Evolutionary conservation across 2,329 filamentous ascomycete species (phyloP).

Genomic region (Aspergillus chevalieri): DNA sequence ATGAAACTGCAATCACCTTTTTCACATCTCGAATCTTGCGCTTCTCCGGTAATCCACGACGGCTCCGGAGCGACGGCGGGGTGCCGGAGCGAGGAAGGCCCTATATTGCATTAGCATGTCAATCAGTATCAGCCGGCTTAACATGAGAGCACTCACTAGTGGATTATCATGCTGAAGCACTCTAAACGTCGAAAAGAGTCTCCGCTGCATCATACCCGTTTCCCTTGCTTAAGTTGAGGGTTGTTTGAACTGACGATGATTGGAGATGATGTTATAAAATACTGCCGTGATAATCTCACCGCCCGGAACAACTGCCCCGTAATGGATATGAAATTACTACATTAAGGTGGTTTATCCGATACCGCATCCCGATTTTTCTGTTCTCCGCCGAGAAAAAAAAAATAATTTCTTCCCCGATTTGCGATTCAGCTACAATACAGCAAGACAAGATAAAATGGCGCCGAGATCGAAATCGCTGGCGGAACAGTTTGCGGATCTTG

Average conservation of each 20-base stretch:
- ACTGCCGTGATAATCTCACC: conserved; percentile 18
- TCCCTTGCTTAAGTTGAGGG: not conserved
- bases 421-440: not conserved
- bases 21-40: conserved; percentile 75
- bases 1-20: conserved; percentile 94
- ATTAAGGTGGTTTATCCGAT: not conserved
- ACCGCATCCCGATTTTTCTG: conserved; percentile 13
- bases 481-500: conserved; percentile 56
- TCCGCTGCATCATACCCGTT: conserved; percentile 29
- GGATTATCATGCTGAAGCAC: conserved; percentile 75
- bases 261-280: not conserved
- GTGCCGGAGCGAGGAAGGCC: conserved; percentile 74
- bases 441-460: conserved; percentile 24
- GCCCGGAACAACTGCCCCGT: conserved; percentile 7
- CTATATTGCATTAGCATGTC: conserved; percentile 40
- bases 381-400: not conserved
- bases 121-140: too few species aligned
- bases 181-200: conserved; percentile 52
- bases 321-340: not conserved
- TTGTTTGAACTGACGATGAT: not conserved
- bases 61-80: conserved; percentile 62
- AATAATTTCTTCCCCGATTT: not conserved
- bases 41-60: conserved; percentile 73
- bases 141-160: conserved; percentile 49
- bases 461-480: conserved; percentile 56